Conservation (phyloP, 2,329 filamentous ascomycete genomes). For the Exophiala calicioides region DNA sequence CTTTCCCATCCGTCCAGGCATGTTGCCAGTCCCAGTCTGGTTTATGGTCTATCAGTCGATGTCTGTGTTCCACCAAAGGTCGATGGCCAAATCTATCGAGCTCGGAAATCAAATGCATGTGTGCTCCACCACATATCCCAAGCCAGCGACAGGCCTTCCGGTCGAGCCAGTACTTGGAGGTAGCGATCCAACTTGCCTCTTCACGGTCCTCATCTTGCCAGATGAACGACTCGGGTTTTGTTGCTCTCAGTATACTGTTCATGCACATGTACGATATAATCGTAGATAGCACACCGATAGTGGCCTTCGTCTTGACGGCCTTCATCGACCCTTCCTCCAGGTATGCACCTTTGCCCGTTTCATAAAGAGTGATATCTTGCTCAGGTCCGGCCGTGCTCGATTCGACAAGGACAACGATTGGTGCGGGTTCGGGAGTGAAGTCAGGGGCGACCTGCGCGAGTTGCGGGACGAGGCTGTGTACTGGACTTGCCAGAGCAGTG, state of each 20-base stretch:
- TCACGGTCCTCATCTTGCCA: conserved; percentile 61
- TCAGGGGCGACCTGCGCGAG: conserved; percentile 8
- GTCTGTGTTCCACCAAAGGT: conserved; percentile 10
- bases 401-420: conserved; percentile 14
- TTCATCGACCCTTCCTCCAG: conserved; percentile 41
- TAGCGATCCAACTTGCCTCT: conserved; percentile 68
- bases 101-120: conserved; percentile 61
- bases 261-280: conserved; percentile 46
- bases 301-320: conserved; percentile 39
- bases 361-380: conserved; percentile 14
- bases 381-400: not conserved
- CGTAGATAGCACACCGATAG: conserved; percentile 43
- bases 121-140: conserved; percentile 74
- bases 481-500: conserved; percentile 8
- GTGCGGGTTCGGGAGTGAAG: not conserved
- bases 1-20: conserved; percentile 50
- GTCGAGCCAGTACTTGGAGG: conserved; percentile 72
- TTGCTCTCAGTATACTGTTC: conserved; percentile 54
- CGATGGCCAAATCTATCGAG: conserved; percentile 36
- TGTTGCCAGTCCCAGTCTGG: conserved; percentile 39
- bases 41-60: conserved; percentile 33
- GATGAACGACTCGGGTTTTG: conserved; percentile 65
- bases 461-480: conserved; percentile 3
- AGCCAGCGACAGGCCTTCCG: conserved; percentile 77
- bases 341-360: conserved; percentile 11